phyloP scores from a whole-genome alignment of 371 early-diverging fungal species.

The Parasitella parasitica region DNA sequence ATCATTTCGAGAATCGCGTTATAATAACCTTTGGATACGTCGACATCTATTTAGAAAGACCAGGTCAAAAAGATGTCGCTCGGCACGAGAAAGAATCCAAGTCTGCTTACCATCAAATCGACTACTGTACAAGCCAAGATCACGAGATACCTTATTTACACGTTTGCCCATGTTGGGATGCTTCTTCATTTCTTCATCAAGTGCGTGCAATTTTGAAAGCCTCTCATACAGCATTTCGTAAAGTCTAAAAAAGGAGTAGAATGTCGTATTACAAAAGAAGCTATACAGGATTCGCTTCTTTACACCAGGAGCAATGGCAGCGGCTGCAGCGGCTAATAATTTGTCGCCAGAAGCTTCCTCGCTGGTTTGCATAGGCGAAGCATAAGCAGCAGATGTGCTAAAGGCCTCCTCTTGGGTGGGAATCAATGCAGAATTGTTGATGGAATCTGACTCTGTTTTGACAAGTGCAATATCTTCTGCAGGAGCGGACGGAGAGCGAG shows the following conservation, averaged over 20 bases:
- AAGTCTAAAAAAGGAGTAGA: conserved; percentile 88
- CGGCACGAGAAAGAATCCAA: background rate
- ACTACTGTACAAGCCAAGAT: conserved; percentile 74
- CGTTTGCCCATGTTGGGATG: conserved; percentile 59
- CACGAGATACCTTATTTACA: conserved; percentile 75
- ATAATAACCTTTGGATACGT: conserved; percentile 68
- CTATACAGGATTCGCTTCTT: conserved; percentile 48
- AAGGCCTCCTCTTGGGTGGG: background rate
- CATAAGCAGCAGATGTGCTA: background rate
- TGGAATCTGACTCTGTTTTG: background rate
- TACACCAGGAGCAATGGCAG: conserved; percentile 45
- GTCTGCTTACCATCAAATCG: conserved; percentile 48
- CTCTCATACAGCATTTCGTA: conserved; percentile 85
- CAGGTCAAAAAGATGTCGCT: no score
- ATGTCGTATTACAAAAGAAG: conserved; percentile 75
- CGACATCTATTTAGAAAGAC: conserved; percentile 35
- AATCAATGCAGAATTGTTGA: background rate
- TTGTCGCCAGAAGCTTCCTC: conserved; percentile 9
- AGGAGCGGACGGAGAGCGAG: background rate
- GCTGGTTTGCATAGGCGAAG: conserved; percentile 4
- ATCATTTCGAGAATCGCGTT: conserved; percentile 72
- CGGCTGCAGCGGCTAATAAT: conserved; percentile 53
- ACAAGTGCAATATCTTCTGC: conserved; percentile 1
- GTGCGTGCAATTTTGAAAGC: conserved; percentile 73
- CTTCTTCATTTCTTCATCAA: conserved; percentile 61